Conservation (phyloP, 257 asterid genomes). For the Avicennia marina region DNA sequence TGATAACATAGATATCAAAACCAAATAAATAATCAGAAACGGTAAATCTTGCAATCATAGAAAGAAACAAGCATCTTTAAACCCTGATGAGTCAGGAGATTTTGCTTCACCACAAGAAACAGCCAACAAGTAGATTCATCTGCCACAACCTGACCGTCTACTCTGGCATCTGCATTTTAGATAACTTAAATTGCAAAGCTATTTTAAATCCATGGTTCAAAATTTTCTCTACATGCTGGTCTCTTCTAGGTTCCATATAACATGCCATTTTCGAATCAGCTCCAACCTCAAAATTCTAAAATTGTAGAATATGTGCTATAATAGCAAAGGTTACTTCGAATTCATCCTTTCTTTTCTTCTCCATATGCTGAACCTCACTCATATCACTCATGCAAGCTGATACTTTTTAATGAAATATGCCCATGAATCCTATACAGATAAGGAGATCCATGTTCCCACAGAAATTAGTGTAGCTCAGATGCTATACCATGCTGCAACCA, state of each 20-base stretch:
- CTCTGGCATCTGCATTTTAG: neutral
- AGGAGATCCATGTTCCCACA: too few relatives aligned
- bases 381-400: too few relatives aligned
- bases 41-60: slow-evolving; percentile 7
- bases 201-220: neutral
- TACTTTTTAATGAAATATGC: too few relatives aligned
- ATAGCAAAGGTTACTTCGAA: too few relatives aligned
- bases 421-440: too few relatives aligned
- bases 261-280: too few relatives aligned
- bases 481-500: too few relatives aligned
- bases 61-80: neutral
- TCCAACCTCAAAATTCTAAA: neutral
- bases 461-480: too few relatives aligned
- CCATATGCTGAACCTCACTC: too few relatives aligned
- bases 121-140: neutral
- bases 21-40: neutral
- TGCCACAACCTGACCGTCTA: neutral
- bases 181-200: neutral
- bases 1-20: neutral
- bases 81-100: too few relatives aligned
- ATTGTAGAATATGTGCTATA: neutral
- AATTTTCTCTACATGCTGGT: neutral
- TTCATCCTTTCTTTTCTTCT: too few relatives aligned
- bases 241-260: neutral
- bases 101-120: neutral